Percentiles rank a stretch among this genome's conserved stretches.
Conservation (phyloP, 1,139 yeast genomes). For the Martiniozyma asiatica region DNA sequence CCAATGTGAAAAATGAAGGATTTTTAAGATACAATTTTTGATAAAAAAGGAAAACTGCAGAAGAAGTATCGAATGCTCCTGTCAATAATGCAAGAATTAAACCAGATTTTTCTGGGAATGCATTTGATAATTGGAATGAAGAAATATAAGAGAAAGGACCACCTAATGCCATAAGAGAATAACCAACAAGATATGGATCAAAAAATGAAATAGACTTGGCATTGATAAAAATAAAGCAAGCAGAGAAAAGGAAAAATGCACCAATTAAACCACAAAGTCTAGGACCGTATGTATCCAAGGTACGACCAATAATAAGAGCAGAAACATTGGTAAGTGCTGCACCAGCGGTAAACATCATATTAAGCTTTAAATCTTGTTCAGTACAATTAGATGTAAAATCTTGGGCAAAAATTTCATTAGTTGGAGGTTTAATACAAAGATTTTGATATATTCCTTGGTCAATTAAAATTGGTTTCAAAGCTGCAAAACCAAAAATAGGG, state of each 20-base stretch:
- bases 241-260: conserved; percentile 39
- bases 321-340: conserved; percentile 81
- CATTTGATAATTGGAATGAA: conserved; percentile 65
- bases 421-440: conserved; percentile 23
- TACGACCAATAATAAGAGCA: conserved; percentile 71
- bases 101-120: conserved; percentile 64
- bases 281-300: conserved; percentile 74
- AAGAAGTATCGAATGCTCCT: conserved; percentile 70
- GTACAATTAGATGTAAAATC: conserved; percentile 32
- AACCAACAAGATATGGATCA: conserved; percentile 58
- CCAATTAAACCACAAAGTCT: conserved; percentile 70
- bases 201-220: conserved; percentile 23
- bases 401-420: conserved; percentile 6
- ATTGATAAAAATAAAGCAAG: conserved; percentile 37
- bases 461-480: conserved; percentile 45
- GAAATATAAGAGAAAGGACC: conserved; percentile 79
- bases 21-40: conserved; percentile 29
- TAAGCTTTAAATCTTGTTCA: conserved; percentile 69
- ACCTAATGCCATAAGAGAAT: conserved; percentile 57
- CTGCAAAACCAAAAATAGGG: conserved; percentile 56
- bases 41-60: conserved; percentile 41
- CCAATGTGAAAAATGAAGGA: conserved; percentile 19
- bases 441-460: conserved; percentile 37
- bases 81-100: conserved; percentile 58
- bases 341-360: conserved; percentile 72